These are phyloP conservation scores for Irpex sp. DNA, from an alignment of 1,284 basidiomycete genomes.

Conservation along the genomic window DNA sequence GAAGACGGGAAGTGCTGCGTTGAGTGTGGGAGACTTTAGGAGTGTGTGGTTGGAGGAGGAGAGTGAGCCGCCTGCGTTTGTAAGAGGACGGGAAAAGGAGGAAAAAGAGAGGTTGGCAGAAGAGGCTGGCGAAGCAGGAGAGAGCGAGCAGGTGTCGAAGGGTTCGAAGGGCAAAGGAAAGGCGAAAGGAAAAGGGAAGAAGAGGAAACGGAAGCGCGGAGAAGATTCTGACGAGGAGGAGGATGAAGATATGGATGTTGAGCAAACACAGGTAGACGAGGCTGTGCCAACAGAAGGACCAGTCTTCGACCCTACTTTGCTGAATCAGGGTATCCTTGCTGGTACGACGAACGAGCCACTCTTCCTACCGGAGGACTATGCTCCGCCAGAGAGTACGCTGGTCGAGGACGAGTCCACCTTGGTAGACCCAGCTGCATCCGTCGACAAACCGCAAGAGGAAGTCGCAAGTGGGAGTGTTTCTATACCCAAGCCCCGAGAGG, in stretches of 20 bases:
- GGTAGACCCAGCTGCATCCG: not conserved
- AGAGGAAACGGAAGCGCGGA: slow-evolving; percentile 35
- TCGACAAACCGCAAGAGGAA: not conserved
- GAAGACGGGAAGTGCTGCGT: slow-evolving; percentile 78
- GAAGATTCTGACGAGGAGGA: slow-evolving; percentile 30
- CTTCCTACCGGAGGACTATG: slow-evolving; percentile 14
- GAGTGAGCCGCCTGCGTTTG: slow-evolving; percentile 87
- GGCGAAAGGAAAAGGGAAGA: slow-evolving; percentile 38
- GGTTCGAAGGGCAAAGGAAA: slow-evolving; percentile 33
- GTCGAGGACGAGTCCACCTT: not conserved
- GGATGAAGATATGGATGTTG: slow-evolving; percentile 35
- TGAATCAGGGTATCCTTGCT: slow-evolving; percentile 45
- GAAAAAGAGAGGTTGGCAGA: slow-evolving; percentile 50
- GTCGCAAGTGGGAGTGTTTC: not conserved
- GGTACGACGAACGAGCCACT: slow-evolving; percentile 25
- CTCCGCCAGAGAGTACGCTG: not conserved
- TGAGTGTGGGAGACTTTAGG: slow-evolving; percentile 91
- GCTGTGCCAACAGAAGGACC: slow-evolving; percentile 14
- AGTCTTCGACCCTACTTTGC: slow-evolving; percentile 40
- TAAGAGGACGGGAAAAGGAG: slow-evolving; percentile 70
- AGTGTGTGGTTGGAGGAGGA: slow-evolving; percentile 91
- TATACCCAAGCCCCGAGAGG: not conserved
- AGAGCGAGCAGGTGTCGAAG: slow-evolving; percentile 20
- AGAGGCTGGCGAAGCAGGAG: slow-evolving; percentile 26
- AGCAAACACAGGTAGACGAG: slow-evolving; percentile 11